Conservation (phyloP, 139 green algal species). For the Helicosporidium sp. region DNA sequence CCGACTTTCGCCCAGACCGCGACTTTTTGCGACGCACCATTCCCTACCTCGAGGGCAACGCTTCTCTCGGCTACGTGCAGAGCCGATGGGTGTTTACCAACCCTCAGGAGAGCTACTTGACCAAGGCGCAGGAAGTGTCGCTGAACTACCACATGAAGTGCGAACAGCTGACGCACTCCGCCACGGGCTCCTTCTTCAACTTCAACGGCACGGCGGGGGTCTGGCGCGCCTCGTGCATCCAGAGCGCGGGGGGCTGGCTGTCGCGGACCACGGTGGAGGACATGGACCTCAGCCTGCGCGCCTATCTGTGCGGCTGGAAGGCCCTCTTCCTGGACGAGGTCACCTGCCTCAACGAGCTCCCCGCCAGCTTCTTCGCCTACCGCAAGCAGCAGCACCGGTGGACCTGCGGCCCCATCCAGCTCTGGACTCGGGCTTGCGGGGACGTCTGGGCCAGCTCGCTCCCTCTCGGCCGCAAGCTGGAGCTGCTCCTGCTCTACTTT, state of each 20-base stretch:
- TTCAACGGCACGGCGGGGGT: slow-evolving; percentile 74
- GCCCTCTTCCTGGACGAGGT: slow-evolving; percentile 65
- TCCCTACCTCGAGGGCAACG: slow-evolving; percentile 36
- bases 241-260: slow-evolving; percentile 77
- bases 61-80: slow-evolving; percentile 51
- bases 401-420: slow-evolving; percentile 62
- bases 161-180: slow-evolving; percentile 58
- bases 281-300: slow-evolving; percentile 67
- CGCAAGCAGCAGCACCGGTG: slow-evolving; percentile 96
- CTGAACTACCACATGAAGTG: slow-evolving; percentile 73
- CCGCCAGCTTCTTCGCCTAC: slow-evolving; percentile 75
- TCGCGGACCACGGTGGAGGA: slow-evolving; percentile 82
- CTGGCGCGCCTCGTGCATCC: slow-evolving; percentile 46
- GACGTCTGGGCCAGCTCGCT: slow-evolving; percentile 46
- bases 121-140: slow-evolving; percentile 43
- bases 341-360: slow-evolving; percentile 70
- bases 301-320: slow-evolving; percentile 65
- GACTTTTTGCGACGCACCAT: slow-evolving; percentile 51
- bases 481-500: slow-evolving; percentile 63
- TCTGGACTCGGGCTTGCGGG: slow-evolving; percentile 34
- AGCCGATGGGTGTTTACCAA: slow-evolving; percentile 67
- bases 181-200: slow-evolving; percentile 63
- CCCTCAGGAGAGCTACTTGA: slow-evolving; percentile 63
- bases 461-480: slow-evolving; percentile 34
- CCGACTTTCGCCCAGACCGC: slow-evolving; percentile 62